A percentile compares a stretch with the other conserved stretches of the same genome.
These are phyloP conservation scores for Staphylotrichum longicolle DNA, from an alignment of 495 filamentous ascomycete genomes.

Conservation along the genomic window DNA sequence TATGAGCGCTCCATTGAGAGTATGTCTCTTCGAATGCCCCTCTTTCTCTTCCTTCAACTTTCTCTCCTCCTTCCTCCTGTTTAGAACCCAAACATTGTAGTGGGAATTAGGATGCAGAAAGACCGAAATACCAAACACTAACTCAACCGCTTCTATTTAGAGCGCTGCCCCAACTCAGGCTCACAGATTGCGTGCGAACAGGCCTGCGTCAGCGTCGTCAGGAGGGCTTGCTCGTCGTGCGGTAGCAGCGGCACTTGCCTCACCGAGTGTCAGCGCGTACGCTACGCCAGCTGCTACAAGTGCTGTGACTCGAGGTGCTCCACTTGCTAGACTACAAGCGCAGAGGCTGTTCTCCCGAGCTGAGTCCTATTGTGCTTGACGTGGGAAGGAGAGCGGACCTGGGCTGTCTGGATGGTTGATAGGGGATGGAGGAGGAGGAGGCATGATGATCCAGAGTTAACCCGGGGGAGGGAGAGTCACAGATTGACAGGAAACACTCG, in stretches of 20 bases:
- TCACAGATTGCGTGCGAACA: background rate
- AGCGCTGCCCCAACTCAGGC: background rate
- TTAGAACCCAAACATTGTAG: background rate
- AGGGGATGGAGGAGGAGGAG: no score
- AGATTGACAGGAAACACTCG: no score
- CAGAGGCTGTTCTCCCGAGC: no score
- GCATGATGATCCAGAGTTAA: no score
- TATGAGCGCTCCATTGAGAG: background rate
- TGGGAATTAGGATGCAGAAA: no score
- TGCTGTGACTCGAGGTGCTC: background rate
- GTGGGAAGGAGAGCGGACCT: no score
- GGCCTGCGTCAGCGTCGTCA: constrained; percentile 1
- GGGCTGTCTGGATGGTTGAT: no score
- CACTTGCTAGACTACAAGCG: no score
- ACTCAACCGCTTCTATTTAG: background rate
- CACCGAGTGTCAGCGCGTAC: background rate
- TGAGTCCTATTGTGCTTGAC: no score
- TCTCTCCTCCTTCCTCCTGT: background rate
- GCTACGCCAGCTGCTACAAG: background rate
- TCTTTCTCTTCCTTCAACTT: background rate
- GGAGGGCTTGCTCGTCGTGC: background rate
- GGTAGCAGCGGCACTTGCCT: background rate
- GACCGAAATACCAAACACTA: background rate
- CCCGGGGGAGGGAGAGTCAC: no score
- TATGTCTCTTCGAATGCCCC: background rate